Evolutionary conservation across 805 yeast species (phyloP), one percentile per base, ranked within the genome.

Genomic region (Kodamaea kakaduensis): DNA sequence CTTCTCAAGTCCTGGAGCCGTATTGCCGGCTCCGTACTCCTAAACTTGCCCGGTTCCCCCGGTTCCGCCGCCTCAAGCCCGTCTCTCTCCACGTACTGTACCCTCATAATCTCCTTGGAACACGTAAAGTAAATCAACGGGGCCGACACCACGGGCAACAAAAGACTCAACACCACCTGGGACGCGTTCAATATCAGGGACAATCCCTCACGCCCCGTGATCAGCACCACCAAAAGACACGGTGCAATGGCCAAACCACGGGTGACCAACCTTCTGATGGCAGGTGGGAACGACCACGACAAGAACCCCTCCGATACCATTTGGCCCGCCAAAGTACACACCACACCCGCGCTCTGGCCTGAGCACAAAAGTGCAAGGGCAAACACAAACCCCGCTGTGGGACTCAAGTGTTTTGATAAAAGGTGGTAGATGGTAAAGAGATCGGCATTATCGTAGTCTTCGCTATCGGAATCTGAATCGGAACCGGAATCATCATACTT

Each of bases 311-410:
- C 96, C 50, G 86, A 78, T 6, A 88, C 94, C 78, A 86, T 85
- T 56, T 88, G 96, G 23, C 96, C 95, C 2, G 96, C 89, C 50
- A 89, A 71, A 0, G 96, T 89, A 53, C 95, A 88, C 13, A 88
- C 95, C 25, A 90, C 84, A 26, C 96, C 96, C 2, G 96, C 96
- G 50, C 93, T 81, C 52, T 88, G 90, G n/a, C 97, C 97, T 9
- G 90, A 81, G 54, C 84, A 88, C 30, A 88, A 65, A 59, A 88
- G 73, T 1, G 96, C 96, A 32, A 87, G 59, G 0, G 96, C 96
- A 67, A 89, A 88, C 0, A 88, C 81, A 7, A 84, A 65, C 5
- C 95, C 97, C 0, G 96, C 97, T 5, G 88, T 77, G 10, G 84
- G 82, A 1, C 95, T 84, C 25, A 88, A 69, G 50, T 84, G 84